Evolutionary conservation across 192 early-diverging fungal genomes (phyloP), one percentile per base, ranked within the genome.

Genomic region (Martensiomyces pterosporus): DNA sequence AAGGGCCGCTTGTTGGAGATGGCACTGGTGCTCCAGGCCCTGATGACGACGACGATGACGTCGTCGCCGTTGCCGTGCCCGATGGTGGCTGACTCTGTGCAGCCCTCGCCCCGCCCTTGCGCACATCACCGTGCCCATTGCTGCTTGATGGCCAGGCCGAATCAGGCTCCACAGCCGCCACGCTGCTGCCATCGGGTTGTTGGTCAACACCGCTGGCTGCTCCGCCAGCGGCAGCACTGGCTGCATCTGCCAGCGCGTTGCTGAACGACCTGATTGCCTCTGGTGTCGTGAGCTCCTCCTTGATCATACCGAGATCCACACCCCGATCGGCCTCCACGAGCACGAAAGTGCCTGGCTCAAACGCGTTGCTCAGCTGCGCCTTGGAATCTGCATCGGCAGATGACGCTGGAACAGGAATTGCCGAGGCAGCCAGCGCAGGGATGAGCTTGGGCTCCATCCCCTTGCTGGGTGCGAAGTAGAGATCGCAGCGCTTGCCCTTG

Each of bases 261-360:
- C 46, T 59, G 19, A 63, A 75, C 25, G 56, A 26, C 16, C 34
- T 40, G 13, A 68, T 41, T 4, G 60, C 57, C 24, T 56, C 65
- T 1, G 48, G 15, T 0, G 43, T 54, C 1, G 27, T 17, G 17
- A 75, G 53, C 49, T 68, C 60, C 43, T 60, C 60, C 23, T 50
- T 64, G 37, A 64, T 67, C 16, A 57, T 14, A 13, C 72, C 72
- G 36, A 75, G 43, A 41, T 75, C 72, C 0, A 66, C 60, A 26
- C 66, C 72, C n/a, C 72, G 43, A 24, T 75, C 72, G 1, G 72
- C 72, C 52, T 75, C 72, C 5, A 75, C 72, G 4, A 75, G 45
- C 0, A 75, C 72, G 22, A 56, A 45, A 9, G 52, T 39, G 4
- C 66, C 65, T 14, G 46, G 39, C 25, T 39, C 41, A 39, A 55